A percentile compares a stretch with the other conserved stretches of the same genome.
These are phyloP conservation scores for Hortaea sp. DNA, from an alignment of 2,329 filamentous ascomycete genomes.

Conservation along the genomic window DNA sequence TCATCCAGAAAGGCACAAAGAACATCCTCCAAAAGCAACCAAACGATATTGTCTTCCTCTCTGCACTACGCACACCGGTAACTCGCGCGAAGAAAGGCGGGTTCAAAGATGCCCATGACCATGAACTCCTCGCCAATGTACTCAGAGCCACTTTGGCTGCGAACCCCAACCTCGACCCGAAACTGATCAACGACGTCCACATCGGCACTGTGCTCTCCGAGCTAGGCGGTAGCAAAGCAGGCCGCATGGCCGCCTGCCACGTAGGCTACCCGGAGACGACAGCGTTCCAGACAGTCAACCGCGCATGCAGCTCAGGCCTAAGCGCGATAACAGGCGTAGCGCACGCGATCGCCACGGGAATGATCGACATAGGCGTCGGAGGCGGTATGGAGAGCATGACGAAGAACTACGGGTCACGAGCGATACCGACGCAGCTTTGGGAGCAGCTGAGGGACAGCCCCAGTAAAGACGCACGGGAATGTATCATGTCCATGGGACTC, in stretches of 20 bases:
- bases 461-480: conserved; percentile 65
- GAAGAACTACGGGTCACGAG: conserved; percentile 71
- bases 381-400: conserved; percentile 97
- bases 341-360: conserved; percentile 63
- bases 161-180: conserved; percentile 61
- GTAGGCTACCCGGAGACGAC: conserved; percentile 64
- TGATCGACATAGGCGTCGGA: conserved; percentile 64
- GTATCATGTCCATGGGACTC: conserved; percentile 88
- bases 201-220: conserved; percentile 86
- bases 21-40: conserved; percentile 70
- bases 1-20: conserved; percentile 50
- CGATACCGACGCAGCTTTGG: conserved; percentile 80
- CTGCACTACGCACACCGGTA: conserved; percentile 79
- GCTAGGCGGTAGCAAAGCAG: conserved; percentile 81
- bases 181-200: conserved; percentile 66
- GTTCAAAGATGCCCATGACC: conserved; percentile 80
- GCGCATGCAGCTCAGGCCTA: conserved; percentile 71
- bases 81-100: conserved; percentile 74
- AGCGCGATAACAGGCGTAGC: conserved; percentile 67
- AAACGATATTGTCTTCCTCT: conserved; percentile 78
- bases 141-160: conserved; percentile 59
- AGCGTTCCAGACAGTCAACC: conserved; percentile 76
- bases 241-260: conserved; percentile 82
- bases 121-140: conserved; percentile 67
- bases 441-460: conserved; percentile 55